Evolutionary conservation across 2,329 filamentous ascomycete genomes (phyloP), one percentile per base, ranked within the genome.

Genomic region (Falciphora oryzae): DNA sequence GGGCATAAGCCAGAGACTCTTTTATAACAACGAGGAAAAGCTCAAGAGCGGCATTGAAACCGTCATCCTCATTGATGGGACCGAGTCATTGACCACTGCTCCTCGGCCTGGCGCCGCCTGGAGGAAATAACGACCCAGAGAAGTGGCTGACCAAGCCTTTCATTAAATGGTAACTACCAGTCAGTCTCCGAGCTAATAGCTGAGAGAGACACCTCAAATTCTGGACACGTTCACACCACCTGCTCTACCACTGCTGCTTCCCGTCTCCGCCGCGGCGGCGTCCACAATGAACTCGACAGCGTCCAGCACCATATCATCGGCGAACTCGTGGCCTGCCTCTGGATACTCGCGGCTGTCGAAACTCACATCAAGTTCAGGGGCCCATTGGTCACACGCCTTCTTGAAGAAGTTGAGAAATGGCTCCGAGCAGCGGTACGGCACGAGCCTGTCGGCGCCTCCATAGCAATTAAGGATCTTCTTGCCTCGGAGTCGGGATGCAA

Each of bases 271-370:
- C 14, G 70, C 74, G 25, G 85, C 77, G 8, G 74, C 78, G 56
- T 82, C 77, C 22, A 82, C 74, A 44, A 94, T 74, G 74, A 91
- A 94, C 50, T 76, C 75, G 14, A 89, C 80, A 4, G 90, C 83
- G 71, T 90, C 88, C 67, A 77, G 76, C 32, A 87, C 80, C 91
- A 95, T 94, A 7, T 76, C 81, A 1, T 78, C 74, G 13, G 83
- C 87, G 70, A 91, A 92, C n/a, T 81, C 78, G 73, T 95, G 91
- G 0, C 89, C 89, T 0, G 88, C 80, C 0, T 84, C 88, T 1
- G 85, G 80, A 70, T 92, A 93, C 0, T 92, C 77, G 38, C 84
- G 81, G 72, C 93, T 87, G 62, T 87, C 83, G n/a, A 63, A 50
- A 5, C n/a, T 32, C 6, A 93, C 73, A 0, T 76, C 75, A 0